Conservation (phyloP, 169 alveolate genomes). For the Plasmodium malariae region DNA sequence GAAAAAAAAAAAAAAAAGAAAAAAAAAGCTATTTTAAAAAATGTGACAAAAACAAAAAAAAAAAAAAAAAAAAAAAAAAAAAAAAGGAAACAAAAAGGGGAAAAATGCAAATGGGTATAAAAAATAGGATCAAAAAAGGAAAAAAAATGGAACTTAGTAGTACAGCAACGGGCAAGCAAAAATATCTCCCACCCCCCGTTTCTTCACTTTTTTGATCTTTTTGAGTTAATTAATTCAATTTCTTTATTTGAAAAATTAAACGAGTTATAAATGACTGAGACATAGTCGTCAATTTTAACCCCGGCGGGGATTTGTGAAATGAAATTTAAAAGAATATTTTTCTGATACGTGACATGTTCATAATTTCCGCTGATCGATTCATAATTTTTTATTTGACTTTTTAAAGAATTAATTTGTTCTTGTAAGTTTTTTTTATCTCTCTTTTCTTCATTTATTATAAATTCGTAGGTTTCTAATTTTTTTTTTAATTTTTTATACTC, state of each 20-base stretch:
- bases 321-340: conserved; percentile 45
- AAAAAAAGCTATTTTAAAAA: too few species aligned
- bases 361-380: conserved; percentile 69
- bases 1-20: too few species aligned
- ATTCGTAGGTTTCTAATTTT: conserved; percentile 58
- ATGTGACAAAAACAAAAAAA: not conserved
- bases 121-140: too few species aligned
- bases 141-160: too few species aligned
- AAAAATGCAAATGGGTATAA: not conserved
- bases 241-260: conserved; percentile 49
- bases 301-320: conserved; percentile 53
- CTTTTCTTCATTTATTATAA: conserved; percentile 41
- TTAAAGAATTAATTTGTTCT: conserved; percentile 28
- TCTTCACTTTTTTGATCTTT: conserved; percentile 22
- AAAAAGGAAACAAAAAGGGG: not conserved
- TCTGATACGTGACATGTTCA: conserved; percentile 61
- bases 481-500: conserved; percentile 60
- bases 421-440: conserved; percentile 14
- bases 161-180: too few species aligned
- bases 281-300: conserved; percentile 63
- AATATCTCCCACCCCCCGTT: too few species aligned
- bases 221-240: conserved; percentile 43
- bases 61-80: not conserved
- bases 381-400: conserved; percentile 46
- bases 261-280: conserved; percentile 59